phyloP scores from a whole-genome alignment of 805 yeast genomes.

The Metschnikowia henanensis region DNA sequence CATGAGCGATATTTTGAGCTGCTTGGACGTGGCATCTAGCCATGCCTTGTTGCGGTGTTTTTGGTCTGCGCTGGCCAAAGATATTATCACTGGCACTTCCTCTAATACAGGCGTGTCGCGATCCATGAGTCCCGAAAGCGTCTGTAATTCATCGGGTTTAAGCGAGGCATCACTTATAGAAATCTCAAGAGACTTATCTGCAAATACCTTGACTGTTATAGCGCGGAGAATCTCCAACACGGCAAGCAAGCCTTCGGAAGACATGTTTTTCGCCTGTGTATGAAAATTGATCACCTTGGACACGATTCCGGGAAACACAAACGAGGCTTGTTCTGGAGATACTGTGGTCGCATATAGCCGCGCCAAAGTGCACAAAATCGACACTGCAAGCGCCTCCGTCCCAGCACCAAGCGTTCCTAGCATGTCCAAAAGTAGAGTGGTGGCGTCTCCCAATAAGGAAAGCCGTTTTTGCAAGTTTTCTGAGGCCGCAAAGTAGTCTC shows the following conservation, averaged over 20 bases:
- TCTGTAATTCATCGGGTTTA: background rate
- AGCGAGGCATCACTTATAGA: conserved; percentile 3
- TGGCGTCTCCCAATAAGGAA: conserved; percentile 30
- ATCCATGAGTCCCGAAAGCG: conserved; percentile 4
- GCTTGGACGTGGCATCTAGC: conserved; percentile 39
- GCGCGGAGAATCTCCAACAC: conserved; percentile 23
- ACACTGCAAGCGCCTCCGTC: background rate
- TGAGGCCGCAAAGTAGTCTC: conserved; percentile 17
- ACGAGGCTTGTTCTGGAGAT: conserved; percentile 32
- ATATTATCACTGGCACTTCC: background rate
- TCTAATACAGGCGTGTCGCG: background rate
- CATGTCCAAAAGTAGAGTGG: conserved; percentile 25
- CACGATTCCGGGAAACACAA: conserved; percentile 41
- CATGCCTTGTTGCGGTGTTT: conserved; percentile 26
- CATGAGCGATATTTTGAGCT: conserved; percentile 34
- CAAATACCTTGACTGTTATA: conserved; percentile 30
- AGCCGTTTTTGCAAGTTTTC: conserved; percentile 20
- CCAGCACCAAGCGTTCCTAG: conserved; percentile 10
- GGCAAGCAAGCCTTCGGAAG: conserved; percentile 22
- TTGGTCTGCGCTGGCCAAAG: background rate
- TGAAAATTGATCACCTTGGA: conserved; percentile 34
- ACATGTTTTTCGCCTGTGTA: conserved; percentile 22
- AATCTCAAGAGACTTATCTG: conserved; percentile 22
- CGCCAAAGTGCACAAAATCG: conserved; percentile 14
- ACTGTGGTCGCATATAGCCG: conserved; percentile 19